Evolutionary conservation across 2,329 filamentous ascomycete species (phyloP).

Genomic region (Coniosporium tulheliwenetii): DNA sequence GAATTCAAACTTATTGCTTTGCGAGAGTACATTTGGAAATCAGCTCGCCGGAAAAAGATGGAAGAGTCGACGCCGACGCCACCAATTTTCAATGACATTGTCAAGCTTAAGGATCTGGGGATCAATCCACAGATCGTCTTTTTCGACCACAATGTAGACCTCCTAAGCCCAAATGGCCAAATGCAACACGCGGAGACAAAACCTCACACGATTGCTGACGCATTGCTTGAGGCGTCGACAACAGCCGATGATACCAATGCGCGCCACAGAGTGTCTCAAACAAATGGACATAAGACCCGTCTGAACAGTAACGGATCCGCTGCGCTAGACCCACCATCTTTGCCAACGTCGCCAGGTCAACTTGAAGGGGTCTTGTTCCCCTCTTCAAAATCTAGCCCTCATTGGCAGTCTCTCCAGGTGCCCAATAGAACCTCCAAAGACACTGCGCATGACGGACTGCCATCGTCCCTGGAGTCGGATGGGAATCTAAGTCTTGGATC

Average conservation of each 20-base stretch:
- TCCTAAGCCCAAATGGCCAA: constrained; percentile 25
- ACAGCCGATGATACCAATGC: constrained; percentile 39
- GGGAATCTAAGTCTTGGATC: constrained; percentile 11
- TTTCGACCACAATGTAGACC: constrained; percentile 61
- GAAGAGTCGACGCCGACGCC: constrained; percentile 24
- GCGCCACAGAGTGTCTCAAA: background rate
- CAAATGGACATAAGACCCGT: no score
- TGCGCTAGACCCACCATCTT: background rate
- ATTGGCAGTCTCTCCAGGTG: background rate
- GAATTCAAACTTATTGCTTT: constrained; percentile 79
- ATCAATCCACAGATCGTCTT: constrained; percentile 81
- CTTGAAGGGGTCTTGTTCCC: background rate
- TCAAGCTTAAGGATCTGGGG: constrained; percentile 58
- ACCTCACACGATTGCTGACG: constrained; percentile 74
- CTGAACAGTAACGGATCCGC: background rate
- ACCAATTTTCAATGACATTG: constrained; percentile 48
- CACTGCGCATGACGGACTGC: constrained; percentile 7
- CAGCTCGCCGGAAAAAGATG: constrained; percentile 55
- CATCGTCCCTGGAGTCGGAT: constrained; percentile 16
- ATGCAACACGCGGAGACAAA: constrained; percentile 12
- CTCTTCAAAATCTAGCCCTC: background rate
- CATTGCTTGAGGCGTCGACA: constrained; percentile 79
- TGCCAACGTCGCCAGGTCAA: background rate
- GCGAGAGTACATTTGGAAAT: constrained; percentile 80
- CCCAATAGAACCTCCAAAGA: constrained; percentile 4